Base-by-base conservation (phyloP, 345 rosid species). In the Acer yangbiense region DNA sequence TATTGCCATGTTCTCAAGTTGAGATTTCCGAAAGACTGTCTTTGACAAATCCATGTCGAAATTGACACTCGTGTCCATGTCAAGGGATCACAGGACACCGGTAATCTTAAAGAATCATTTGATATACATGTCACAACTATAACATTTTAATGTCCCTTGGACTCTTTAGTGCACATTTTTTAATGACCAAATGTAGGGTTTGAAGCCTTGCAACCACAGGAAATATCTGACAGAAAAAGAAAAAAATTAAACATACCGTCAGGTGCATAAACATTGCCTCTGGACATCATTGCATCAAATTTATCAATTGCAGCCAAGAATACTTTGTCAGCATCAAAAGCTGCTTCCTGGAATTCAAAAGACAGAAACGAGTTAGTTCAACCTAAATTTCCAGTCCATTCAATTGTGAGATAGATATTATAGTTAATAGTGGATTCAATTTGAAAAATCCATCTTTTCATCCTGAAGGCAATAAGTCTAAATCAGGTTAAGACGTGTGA, bases 241-340 rank as follows among this genome's bases (percentile, higher is more conserved):
- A 9, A 3, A 17, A 27, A 46, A 29, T 39, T 29, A 50, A 35
- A 77, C 86, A 57, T 81, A 89, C 93, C 96, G 77, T 90, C 91
- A 10, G 93, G 89, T 16, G 93, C 90, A 66, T 88, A 82, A 73
- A 75, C 73, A 57, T 91, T 90, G 75, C 92, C 89, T 77, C 83
- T 86, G 7, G 90, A 86, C 93, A 88, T 83, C 93, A 88, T 91
- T 46, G 90, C 92, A 78, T 89, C 81, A 54, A 91, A 91, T 73
- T 90, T 90, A 69, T 91, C 90, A 55, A 85, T 91, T 69, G 93
- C 96, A 82, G 93, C 96, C 80, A 91, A 76, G 86, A 88, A 91
- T 77, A 90, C 83, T 77, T 87, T 88, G 84, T 91, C 96, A 61
- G 96, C 96, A 52, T 91, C 93, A 77, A 74, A 80, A 63, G 93